Evolutionary conservation across 768 basidiomycete genomes (phyloP).

Genomic region (Serpula lacrymans): DNA sequence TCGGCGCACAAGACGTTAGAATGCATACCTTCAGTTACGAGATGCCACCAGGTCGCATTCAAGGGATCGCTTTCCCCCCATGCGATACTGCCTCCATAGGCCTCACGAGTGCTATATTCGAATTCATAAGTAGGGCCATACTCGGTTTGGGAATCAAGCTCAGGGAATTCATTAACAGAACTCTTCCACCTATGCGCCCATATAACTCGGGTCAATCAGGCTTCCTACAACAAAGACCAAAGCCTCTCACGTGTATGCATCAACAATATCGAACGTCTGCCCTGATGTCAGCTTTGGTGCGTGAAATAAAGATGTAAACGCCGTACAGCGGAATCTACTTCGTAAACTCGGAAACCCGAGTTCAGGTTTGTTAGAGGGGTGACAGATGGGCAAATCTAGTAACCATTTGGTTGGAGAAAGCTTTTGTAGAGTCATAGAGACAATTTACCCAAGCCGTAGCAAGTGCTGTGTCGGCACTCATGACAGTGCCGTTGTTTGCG

Average conservation of each 20-base stretch:
- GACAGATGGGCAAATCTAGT: constrained; percentile 61
- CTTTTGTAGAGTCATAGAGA: background rate
- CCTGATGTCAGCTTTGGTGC: background rate
- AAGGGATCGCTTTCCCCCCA: constrained; percentile 64
- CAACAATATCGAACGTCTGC: constrained; percentile 70
- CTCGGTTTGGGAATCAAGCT: constrained; percentile 51
- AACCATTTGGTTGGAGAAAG: constrained; percentile 7
- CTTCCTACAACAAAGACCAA: background rate
- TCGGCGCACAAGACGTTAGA: background rate
- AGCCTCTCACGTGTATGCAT: constrained; percentile 65
- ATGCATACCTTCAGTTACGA: constrained; percentile 60
- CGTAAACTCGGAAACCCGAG: constrained; percentile 58
- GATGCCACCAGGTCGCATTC: constrained; percentile 81
- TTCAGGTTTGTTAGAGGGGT: constrained; percentile 68
- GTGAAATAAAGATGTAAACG: background rate
- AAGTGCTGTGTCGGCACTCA: constrained; percentile 51
- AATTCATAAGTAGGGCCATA: constrained; percentile 55
- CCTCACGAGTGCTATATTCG: constrained; percentile 68
- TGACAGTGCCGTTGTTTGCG: constrained; percentile 61
- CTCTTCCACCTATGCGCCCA: constrained; percentile 51
- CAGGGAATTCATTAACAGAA: constrained; percentile 54
- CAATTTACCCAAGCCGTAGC: constrained; percentile 47
- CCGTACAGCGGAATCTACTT: constrained; percentile 35
- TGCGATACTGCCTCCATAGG: constrained; percentile 51
- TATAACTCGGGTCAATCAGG: background rate